Conservation (phyloP, 805 yeast genomes). For the Saturnispora sanitii region DNA sequence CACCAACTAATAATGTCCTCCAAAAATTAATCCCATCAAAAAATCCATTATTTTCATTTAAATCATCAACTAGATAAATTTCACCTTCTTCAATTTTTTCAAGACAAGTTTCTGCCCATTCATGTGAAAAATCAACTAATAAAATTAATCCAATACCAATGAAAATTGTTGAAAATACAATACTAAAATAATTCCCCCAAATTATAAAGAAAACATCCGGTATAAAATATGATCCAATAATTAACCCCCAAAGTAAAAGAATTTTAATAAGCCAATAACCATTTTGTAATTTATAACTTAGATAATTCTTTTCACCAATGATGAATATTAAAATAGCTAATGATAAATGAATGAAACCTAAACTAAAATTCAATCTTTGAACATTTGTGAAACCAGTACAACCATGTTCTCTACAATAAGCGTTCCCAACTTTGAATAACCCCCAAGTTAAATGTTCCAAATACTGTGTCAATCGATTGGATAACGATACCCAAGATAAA, state of each 20-base stretch:
- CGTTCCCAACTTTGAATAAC: constrained; percentile 44
- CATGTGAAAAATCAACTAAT: constrained; percentile 93
- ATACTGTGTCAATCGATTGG: constrained; percentile 66
- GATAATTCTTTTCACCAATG: too few relatives aligned
- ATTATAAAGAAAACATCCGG: constrained; percentile 81
- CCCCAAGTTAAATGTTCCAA: constrained; percentile 66
- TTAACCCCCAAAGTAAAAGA: constrained; percentile 44
- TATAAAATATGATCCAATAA: constrained; percentile 58
- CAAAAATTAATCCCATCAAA: constrained; percentile 46
- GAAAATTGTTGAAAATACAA: constrained; percentile 74
- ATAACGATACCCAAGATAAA: constrained; percentile 85
- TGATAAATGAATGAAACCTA: constrained; percentile 68
- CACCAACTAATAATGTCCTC: constrained; percentile 74
- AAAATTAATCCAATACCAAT: constrained; percentile 82
- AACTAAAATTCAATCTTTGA: constrained; percentile 82
- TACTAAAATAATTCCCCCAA: constrained; percentile 88
- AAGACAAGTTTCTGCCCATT: constrained; percentile 95
- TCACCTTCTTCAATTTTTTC: constrained; percentile 82
- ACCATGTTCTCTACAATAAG: constrained; percentile 69
- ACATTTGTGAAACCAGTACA: constrained; percentile 89
- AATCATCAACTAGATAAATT: constrained; percentile 38
- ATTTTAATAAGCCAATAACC: constrained; percentile 85
- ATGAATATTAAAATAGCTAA: constrained; percentile 61
- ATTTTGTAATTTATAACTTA: too few relatives aligned
- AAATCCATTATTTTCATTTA: constrained; percentile 32